Percentiles rank a stretch among this genome's conserved stretches.
Conservation (phyloP, 257 asterid species). For the Salvia miltiorrhiza region DNA sequence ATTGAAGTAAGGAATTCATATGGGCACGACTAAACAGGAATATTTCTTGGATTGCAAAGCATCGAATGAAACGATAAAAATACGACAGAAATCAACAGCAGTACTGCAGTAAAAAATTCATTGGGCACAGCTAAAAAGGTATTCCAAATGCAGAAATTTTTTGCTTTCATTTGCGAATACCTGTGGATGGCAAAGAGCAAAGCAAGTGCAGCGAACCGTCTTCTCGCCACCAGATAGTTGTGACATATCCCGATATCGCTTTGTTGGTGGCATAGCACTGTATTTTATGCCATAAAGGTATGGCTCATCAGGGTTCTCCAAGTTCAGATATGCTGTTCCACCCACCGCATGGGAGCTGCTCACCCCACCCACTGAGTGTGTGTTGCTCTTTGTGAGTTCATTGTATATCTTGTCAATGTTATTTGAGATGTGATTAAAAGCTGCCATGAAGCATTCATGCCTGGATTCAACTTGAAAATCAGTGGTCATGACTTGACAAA, state of each 20-base stretch:
- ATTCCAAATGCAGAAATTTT: not conserved
- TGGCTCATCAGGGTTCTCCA: conserved; percentile 95
- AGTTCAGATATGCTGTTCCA: conserved; percentile 86
- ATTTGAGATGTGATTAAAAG: conserved; percentile 77
- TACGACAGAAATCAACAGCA: not conserved
- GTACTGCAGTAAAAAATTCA: not conserved
- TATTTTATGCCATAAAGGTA: conserved; percentile 88
- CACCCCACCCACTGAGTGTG: conserved; percentile 49
- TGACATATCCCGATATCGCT: conserved; percentile 90
- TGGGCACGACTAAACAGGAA: not conserved
- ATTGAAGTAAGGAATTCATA: not conserved
- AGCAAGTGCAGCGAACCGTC: conserved; percentile 99
- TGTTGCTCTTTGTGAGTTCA: conserved; percentile 80
- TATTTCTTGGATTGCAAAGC: not conserved
- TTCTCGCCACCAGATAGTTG: conserved; percentile 98
- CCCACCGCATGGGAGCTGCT: conserved; percentile 90
- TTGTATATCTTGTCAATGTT: conserved; percentile 90
- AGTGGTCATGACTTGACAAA: conserved; percentile 18
- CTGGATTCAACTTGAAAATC: conserved; percentile 40
- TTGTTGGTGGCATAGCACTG: conserved; percentile 99
- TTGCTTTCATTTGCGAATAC: conserved; percentile 33
- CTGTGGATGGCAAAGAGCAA: conserved; percentile 93
- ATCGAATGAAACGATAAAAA: not conserved
- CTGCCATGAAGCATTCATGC: conserved; percentile 82
- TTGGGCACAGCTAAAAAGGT: not conserved